phyloP scores from a whole-genome alignment of 164 flowering plant genomes.

The Sextonia rubra region DNA sequence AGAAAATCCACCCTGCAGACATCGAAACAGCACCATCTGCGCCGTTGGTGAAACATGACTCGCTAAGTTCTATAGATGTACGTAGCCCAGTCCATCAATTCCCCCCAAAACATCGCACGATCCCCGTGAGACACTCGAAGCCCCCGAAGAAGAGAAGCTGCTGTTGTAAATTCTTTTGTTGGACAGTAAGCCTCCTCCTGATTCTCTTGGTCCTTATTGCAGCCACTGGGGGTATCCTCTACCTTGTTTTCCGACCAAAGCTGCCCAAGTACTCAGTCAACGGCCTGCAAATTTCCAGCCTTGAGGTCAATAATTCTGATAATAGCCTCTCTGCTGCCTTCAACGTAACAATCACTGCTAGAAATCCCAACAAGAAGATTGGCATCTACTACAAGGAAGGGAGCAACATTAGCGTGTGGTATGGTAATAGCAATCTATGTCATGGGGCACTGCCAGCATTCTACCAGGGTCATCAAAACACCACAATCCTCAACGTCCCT shows the following conservation, averaged over 20 bases:
- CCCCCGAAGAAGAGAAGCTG: slow-evolving; percentile 41
- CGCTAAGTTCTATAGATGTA: slow-evolving; percentile 37
- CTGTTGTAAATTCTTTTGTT: slow-evolving; percentile 58
- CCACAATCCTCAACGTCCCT: slow-evolving; percentile 42
- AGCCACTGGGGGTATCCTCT: slow-evolving; percentile 39
- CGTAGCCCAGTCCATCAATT: slow-evolving; percentile 22
- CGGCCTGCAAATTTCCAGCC: slow-evolving; percentile 36
- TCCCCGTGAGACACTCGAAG: slow-evolving; percentile 29
- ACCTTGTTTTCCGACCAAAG: slow-evolving; percentile 66
- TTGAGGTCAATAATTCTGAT: slow-evolving; percentile 34
- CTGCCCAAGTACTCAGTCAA: slow-evolving; percentile 67
- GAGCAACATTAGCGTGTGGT: slow-evolving; percentile 48
- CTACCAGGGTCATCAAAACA: slow-evolving; percentile 84
- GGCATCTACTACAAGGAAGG: slow-evolving; percentile 83
- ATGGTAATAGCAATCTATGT: slow-evolving; percentile 41
- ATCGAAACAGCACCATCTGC: slow-evolving; percentile 37
- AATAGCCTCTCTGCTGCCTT: slow-evolving; percentile 51
- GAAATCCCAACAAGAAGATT: slow-evolving; percentile 74
- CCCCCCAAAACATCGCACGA: slow-evolving; percentile 18
- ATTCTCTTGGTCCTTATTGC: slow-evolving; percentile 38
- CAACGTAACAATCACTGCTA: slow-evolving; percentile 57
- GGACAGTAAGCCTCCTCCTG: slow-evolving; percentile 46
- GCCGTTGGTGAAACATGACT: slow-evolving; percentile 37
- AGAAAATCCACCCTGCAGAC: slow-evolving; percentile 59
- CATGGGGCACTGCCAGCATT: slow-evolving; percentile 66